Conservation (phyloP, 768 basidiomycete genomes). For the Tylopilus intermedius region DNA sequence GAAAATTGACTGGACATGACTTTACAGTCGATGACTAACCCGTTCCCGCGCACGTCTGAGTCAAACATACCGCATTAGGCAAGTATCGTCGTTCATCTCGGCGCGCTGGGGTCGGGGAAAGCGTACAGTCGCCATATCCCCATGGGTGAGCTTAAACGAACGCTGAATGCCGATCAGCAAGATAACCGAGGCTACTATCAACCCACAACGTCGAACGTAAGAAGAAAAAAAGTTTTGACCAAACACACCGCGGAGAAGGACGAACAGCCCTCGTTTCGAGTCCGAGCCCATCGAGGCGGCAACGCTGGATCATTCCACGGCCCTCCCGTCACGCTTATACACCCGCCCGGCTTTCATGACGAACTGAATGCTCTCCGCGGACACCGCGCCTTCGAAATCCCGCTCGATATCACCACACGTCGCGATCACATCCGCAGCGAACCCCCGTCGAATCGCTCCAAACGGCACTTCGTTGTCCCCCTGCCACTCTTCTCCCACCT, state of each 20-base stretch:
- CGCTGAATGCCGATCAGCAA: not conserved
- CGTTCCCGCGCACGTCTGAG: constrained; percentile 14
- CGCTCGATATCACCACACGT: constrained; percentile 33
- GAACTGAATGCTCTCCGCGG: constrained; percentile 30
- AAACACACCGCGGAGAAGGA: not conserved
- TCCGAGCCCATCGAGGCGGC: too few species aligned
- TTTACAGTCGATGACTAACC: constrained; percentile 23
- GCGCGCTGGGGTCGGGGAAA: not conserved
- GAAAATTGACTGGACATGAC: not conserved
- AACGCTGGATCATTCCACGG: not conserved
- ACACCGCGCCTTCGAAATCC: constrained; percentile 43
- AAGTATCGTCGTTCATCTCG: constrained; percentile 20
- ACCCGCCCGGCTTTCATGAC: constrained; percentile 57
- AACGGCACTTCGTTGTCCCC: constrained; percentile 44
- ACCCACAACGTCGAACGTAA: not conserved
- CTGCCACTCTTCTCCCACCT: constrained; percentile 23
- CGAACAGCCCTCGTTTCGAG: too few species aligned
- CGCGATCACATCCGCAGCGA: constrained; percentile 48
- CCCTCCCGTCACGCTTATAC: constrained; percentile 36
- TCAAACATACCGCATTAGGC: constrained; percentile 9
- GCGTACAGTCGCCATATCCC: not conserved
- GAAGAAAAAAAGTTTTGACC: not conserved
- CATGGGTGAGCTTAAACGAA: not conserved
- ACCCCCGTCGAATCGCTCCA: constrained; percentile 49
- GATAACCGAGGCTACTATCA: not conserved